Percentiles rank a stretch among this genome's conserved stretches.
These are phyloP conservation scores for Entomortierella beljakovae DNA, from an alignment of 192 early-diverging fungal species.

Conservation along the genomic window DNA sequence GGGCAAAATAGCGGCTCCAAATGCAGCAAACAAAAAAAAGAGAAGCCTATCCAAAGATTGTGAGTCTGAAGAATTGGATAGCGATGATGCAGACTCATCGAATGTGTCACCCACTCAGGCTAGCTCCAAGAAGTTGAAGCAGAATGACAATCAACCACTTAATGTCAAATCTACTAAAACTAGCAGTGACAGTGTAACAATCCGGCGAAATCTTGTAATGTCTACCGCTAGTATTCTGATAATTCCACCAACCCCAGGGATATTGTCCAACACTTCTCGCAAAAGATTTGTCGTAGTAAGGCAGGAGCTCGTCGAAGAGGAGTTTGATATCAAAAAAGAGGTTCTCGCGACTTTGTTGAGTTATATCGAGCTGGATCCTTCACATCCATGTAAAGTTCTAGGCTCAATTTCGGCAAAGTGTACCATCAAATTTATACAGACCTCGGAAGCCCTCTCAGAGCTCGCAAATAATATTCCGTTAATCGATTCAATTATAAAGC, in stretches of 20 bases:
- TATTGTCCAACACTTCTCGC: background rate
- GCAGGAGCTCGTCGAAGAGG: constrained; percentile 31
- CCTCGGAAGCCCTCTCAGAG: constrained; percentile 18
- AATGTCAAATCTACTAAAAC: constrained; percentile 6
- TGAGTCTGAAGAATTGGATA: constrained; percentile 1
- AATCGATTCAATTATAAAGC: constrained; percentile 31
- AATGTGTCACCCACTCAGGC: background rate
- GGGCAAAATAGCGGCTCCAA: background rate
- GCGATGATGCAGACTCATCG: background rate
- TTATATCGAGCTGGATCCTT: constrained; percentile 44
- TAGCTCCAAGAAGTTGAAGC: constrained; percentile 26
- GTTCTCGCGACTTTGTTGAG: constrained; percentile 45
- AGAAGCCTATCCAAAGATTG: background rate
- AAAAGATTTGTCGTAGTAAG: constrained; percentile 37
- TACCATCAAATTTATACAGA: constrained; percentile 43
- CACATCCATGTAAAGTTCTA: constrained; percentile 36
- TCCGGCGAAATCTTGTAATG: constrained; percentile 6
- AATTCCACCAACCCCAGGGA: constrained; percentile 17
- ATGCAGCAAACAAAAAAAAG: constrained; percentile 8
- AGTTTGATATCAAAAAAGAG: constrained; percentile 53
- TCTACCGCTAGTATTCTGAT: constrained; percentile 24
- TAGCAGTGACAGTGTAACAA: background rate
- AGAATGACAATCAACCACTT: constrained; percentile 23
- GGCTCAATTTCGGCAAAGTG: constrained; percentile 46
- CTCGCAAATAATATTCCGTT: constrained; percentile 14